These are phyloP conservation scores for Ogataea ganodermae DNA, from an alignment of 805 yeast genomes.

Conservation along the genomic window DNA sequence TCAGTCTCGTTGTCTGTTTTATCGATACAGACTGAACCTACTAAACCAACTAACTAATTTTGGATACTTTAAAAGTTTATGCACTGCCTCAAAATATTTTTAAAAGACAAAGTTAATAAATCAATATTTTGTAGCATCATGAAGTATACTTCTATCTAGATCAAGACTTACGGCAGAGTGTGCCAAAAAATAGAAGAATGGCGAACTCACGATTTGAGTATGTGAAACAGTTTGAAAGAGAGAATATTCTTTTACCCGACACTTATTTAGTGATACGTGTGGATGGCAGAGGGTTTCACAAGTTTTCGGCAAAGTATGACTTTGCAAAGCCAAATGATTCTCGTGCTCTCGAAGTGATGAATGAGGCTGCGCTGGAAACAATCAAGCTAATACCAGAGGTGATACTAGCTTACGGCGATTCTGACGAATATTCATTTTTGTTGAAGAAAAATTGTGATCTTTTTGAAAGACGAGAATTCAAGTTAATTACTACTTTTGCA, in stretches of 20 bases:
- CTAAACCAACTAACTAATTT: no score
- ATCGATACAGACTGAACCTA: no score
- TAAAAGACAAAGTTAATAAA: no score
- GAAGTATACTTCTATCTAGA: no score
- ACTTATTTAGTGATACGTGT: slow-evolving; percentile 81
- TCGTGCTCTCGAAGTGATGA: slow-evolving; percentile 78
- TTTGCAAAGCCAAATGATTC: slow-evolving; percentile 88
- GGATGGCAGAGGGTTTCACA: slow-evolving; percentile 94
- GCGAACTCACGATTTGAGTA: slow-evolving; percentile 88
- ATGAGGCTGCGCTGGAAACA: slow-evolving; percentile 69
- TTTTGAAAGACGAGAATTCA: slow-evolving; percentile 82
- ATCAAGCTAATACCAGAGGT: slow-evolving; percentile 71
- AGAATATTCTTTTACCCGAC: slow-evolving; percentile 70
- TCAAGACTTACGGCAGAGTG: not conserved
- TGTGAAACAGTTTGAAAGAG: slow-evolving; percentile 78
- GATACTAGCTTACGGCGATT: slow-evolving; percentile 85
- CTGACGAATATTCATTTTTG: slow-evolving; percentile 91
- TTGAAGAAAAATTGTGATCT: slow-evolving; percentile 61
- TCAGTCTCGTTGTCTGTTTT: no score
- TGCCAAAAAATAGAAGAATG: slow-evolving; percentile 45
- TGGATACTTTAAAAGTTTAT: not conserved
- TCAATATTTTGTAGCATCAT: no score
- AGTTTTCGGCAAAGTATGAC: slow-evolving; percentile 68
- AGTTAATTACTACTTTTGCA: slow-evolving; percentile 78
- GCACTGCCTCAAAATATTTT: not conserved